phyloP scores from a whole-genome alignment of 148 eudicot species.

The Dianthus caryophyllus region DNA sequence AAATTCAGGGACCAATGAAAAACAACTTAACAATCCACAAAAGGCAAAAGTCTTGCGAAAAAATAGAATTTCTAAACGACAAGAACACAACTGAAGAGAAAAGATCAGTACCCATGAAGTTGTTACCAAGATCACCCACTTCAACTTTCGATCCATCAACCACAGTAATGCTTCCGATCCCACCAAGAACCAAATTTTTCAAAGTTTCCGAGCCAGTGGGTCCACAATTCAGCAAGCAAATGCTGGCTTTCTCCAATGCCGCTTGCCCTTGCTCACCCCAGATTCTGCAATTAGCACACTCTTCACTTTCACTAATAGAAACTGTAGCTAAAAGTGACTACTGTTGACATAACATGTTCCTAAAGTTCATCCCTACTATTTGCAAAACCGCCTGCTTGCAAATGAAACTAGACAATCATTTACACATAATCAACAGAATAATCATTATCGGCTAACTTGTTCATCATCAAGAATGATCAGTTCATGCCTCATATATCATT shows the following conservation, averaged over 20 bases:
- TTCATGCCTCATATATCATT: neutral
- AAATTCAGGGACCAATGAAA: no score
- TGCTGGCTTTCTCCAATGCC: conserved; percentile 84
- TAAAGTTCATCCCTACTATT: neutral
- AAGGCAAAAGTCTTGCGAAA: no score
- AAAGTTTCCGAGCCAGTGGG: conserved; percentile 94
- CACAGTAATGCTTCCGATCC: conserved; percentile 82
- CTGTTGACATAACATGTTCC: neutral
- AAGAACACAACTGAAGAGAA: conserved; percentile 14
- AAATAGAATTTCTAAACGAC: neutral
- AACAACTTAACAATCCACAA: no score
- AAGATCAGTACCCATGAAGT: conserved; percentile 65
- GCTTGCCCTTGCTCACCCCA: conserved; percentile 99
- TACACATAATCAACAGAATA: neutral
- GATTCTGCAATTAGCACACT: conserved; percentile 50
- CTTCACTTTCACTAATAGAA: neutral
- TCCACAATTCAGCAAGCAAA: conserved; percentile 92
- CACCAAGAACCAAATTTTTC: conserved; percentile 93
- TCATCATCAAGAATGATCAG: neutral
- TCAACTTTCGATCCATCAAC: conserved; percentile 90
- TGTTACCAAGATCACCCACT: conserved; percentile 89
- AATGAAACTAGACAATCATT: neutral
- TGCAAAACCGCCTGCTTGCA: neutral
- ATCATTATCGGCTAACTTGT: neutral
- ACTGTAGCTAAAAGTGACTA: neutral